These are phyloP conservation scores for Pittosporum tobira DNA, from an alignment of 129 eudicot species.

Conservation along the genomic window DNA sequence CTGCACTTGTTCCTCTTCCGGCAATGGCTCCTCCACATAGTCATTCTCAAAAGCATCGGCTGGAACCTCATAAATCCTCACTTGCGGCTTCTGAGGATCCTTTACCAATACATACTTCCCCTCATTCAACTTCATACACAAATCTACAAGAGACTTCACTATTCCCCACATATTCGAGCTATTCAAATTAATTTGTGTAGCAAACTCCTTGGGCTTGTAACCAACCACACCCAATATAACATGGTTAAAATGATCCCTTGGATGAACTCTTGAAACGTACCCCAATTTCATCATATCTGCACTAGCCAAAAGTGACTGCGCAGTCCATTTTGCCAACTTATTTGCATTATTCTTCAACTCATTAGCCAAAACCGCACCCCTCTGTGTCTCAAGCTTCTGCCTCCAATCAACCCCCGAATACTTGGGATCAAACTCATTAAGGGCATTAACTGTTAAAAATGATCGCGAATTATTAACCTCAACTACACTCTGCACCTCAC, in stretches of 20 bases:
- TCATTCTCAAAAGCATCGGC: conserved; percentile 84
- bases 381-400: conserved; percentile 73
- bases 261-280: conserved; percentile 77
- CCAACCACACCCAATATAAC: conserved; percentile 74
- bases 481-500: conserved; percentile 69
- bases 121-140: conserved; percentile 77
- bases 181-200: conserved; percentile 69
- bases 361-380: conserved; percentile 81
- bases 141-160: conserved; percentile 76
- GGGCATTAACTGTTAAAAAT: conserved; percentile 55
- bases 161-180: conserved; percentile 83
- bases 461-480: conserved; percentile 52
- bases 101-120: conserved; percentile 72
- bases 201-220: conserved; percentile 67
- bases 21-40: conserved; percentile 65
- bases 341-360: conserved; percentile 78
- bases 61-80: conserved; percentile 75
- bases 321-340: conserved; percentile 79
- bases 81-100: conserved; percentile 74
- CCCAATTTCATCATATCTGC: conserved; percentile 89
- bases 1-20: conserved; percentile 77
- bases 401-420: conserved; percentile 85
- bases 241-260: conserved; percentile 76
- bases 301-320: conserved; percentile 56
- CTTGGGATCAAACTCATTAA: conserved; percentile 82